A percentile compares a stretch with the other conserved stretches of the same genome.
These are phyloP conservation scores for Globisporangium cystogenes DNA, from an alignment of 352 stramenopile species.

Conservation along the genomic window DNA sequence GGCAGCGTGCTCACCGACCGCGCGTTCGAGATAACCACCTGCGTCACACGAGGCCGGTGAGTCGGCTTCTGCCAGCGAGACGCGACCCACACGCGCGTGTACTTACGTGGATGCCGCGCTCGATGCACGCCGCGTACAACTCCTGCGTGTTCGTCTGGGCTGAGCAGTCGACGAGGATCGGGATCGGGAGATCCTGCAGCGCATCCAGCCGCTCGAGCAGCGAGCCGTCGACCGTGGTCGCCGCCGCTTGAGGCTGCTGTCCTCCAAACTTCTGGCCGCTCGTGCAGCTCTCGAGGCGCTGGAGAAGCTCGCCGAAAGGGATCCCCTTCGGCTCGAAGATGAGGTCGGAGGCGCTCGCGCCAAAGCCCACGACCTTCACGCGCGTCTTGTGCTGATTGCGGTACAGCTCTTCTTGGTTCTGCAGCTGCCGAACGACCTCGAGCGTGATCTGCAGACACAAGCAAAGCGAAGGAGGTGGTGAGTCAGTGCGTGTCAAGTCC, in stretches of 20 bases:
- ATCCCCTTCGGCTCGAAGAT: conserved; percentile 52
- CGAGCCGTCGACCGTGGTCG: conserved; percentile 26
- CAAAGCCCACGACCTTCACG: conserved; percentile 66
- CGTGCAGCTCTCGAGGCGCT: conserved; percentile 35
- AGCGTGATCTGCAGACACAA: conserved; percentile 46
- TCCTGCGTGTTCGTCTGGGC: conserved; percentile 41
- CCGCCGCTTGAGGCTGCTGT: background rate
- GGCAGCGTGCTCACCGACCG: conserved; percentile 48
- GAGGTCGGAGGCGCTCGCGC: conserved; percentile 56
- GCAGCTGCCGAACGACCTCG: conserved; percentile 52
- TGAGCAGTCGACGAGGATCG: conserved; percentile 71
- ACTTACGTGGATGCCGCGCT: conserved; percentile 52
- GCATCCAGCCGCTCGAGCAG: conserved; percentile 45
- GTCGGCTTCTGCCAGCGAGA: background rate
- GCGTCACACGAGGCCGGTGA: background rate
- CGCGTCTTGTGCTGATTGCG: conserved; percentile 60
- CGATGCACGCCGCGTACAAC: conserved; percentile 56
- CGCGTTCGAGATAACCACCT: conserved; percentile 64
- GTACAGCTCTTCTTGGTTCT: conserved; percentile 57
- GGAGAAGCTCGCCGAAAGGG: conserved; percentile 35
- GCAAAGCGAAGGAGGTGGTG: background rate
- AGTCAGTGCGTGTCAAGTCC: background rate
- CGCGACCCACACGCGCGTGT: no score
- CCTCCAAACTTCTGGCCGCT: conserved; percentile 21
- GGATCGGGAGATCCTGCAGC: conserved; percentile 63